phyloP scores from a whole-genome alignment of 2,329 filamentous ascomycete species.

The Botrytis elliptica region DNA sequence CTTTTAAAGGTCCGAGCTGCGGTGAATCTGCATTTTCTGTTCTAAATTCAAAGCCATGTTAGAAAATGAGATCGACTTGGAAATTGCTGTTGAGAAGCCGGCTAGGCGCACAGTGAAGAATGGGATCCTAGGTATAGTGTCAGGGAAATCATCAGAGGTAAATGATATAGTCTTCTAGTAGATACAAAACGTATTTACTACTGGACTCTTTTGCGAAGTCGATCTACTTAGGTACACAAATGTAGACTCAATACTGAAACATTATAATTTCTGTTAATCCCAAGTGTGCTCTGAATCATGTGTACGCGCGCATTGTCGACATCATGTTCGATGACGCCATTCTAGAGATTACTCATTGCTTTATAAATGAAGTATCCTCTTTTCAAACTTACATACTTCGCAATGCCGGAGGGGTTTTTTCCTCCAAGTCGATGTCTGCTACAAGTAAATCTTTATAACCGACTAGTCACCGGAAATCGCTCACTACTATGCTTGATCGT shows the following conservation, averaged over 20 bases:
- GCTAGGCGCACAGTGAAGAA: neutral
- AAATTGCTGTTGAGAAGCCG: neutral
- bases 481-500: neutral
- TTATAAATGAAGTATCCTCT: neutral
- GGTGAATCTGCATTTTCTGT: neutral
- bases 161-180: neutral
- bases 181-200: neutral
- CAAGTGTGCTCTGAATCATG: neutral
- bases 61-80: neutral
- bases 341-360: neutral
- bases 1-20: neutral
- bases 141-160: neutral
- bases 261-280: neutral
- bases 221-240: neutral
- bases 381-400: neutral
- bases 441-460: neutral
- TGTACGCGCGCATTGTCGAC: neutral
- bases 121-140: too few species aligned
- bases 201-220: neutral
- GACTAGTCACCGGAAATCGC: neutral
- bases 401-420: too few species aligned
- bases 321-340: neutral
- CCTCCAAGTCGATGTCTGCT: neutral
- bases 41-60: neutral
- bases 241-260: neutral